phyloP scores from a whole-genome alignment of 129 eudicot genomes.

The Flaveria ramosissima region DNA sequence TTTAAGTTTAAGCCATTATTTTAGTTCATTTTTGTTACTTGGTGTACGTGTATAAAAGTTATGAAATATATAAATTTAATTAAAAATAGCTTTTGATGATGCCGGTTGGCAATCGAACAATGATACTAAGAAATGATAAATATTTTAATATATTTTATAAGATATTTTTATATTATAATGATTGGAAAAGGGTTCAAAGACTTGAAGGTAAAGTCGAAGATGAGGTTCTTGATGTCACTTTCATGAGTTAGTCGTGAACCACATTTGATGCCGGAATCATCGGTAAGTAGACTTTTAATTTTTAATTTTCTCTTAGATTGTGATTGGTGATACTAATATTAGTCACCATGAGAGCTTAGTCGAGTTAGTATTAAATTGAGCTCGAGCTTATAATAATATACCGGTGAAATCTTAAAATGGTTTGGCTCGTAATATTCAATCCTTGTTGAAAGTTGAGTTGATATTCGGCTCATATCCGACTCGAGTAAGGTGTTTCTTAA shows the following conservation, averaged over 20 bases:
- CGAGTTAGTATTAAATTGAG: no score
- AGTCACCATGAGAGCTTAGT: not conserved
- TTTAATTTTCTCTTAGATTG: not conserved
- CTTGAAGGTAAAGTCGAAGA: not conserved
- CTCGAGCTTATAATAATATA: not conserved
- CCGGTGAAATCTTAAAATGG: no score
- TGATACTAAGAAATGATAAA: no score
- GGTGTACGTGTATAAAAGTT: no score
- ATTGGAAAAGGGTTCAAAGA: not conserved
- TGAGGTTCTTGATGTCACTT: not conserved
- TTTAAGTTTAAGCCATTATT: no score
- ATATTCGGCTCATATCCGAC: not conserved
- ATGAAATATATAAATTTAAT: no score
- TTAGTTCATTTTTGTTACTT: no score
- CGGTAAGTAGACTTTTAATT: not conserved
- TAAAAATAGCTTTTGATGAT: no score
- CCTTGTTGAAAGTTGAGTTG: not conserved
- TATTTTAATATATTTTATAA: not conserved
- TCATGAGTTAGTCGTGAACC: not conserved
- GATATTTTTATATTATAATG: not conserved
- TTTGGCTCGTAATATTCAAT: no score
- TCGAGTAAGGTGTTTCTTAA: not conserved
- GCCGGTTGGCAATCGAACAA: no score
- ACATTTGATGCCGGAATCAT: constrained; percentile 9
- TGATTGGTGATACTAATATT: not conserved